These are phyloP conservation scores for Mycena rosella DNA, from an alignment of 768 basidiomycete species.

Conservation along the genomic window DNA sequence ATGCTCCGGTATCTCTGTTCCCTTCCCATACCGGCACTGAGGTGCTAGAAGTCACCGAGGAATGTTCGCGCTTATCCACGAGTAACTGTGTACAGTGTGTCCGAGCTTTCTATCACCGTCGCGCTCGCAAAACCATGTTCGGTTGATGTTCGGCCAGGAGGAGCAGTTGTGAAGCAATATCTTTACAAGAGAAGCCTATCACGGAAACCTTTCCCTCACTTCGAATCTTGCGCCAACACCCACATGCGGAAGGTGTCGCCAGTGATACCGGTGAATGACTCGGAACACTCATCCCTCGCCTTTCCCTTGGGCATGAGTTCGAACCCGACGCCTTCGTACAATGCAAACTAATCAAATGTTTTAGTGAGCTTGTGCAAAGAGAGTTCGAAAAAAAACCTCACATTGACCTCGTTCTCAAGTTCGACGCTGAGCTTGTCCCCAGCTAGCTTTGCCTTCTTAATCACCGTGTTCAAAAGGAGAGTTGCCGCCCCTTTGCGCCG, in stretches of 20 bases:
- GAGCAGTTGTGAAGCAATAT: too few relatives aligned
- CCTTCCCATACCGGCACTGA: too few relatives aligned
- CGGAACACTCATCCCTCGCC: not conserved
- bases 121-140: too few relatives aligned
- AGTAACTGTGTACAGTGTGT: too few relatives aligned
- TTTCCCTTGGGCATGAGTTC: conserved; percentile 5
- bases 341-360: not conserved
- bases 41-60: too few relatives aligned
- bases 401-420: conserved; percentile 7
- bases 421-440: conserved; percentile 1
- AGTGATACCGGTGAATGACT: not conserved
- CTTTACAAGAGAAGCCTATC: too few relatives aligned
- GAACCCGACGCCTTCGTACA: conserved; percentile 1
- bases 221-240: not conserved
- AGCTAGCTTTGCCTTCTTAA: not conserved
- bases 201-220: too few relatives aligned
- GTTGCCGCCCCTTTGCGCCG: conserved; percentile 1
- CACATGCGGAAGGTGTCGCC: conserved; percentile 6
- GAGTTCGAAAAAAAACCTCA: not conserved
- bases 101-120: too few relatives aligned
- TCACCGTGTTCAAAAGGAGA: conserved; percentile 1
- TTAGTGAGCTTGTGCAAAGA: not conserved
- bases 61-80: too few relatives aligned
- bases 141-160: too few relatives aligned
- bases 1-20: too few relatives aligned